Evolutionary conservation across 176 grass and related monocot species (phyloP), one percentile per base, ranked within the genome.

Genomic region (Elaeis guineensis): DNA sequence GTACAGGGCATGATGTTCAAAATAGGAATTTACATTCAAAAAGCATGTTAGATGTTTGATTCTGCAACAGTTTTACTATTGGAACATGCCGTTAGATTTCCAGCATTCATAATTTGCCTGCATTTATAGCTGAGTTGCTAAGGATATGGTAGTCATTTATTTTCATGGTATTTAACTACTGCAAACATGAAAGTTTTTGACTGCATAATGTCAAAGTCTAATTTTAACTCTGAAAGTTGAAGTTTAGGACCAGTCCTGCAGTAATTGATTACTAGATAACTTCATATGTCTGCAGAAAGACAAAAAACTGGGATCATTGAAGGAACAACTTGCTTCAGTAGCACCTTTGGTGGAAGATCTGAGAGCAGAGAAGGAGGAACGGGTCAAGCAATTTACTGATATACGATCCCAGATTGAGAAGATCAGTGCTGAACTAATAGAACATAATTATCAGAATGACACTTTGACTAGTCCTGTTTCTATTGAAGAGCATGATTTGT

Each of bases 301-400:
- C 72, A 92, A 86, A 58, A 72, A 67, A 26, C 24, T 52, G 21
- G 56, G 66, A 52, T 62, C 88, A 50, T 72, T 98, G 21, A 98
- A 80, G 64, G 87, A 92, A 55, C 87, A 89, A 67, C 79, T 89
- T 53, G 77, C 79, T 2, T 54, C 85, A 30, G 79, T 92, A 50
- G 48, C 48, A 22, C 84, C 87, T 17, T 58, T 89, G 17, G 52
- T 98, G 19, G 88, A 98, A 23, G 80, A 75, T 21, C 72, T 98
- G 51, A 92, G 72, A 85, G 32, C 64, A 63, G 89, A 87, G 66
- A 84, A 82, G 77, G 93, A 86, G 50, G 84, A 92, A 77, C 72
- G 88, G 62, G 16, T 81, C 21, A 84, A 87, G 17, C 82, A 89
- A 69, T 79, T 92, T 59, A 65, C 77, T 57, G 74, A 89, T 68